Base-by-base conservation (phyloP, 148 eudicot genomes). In the Spergularia bocconei region DNA sequence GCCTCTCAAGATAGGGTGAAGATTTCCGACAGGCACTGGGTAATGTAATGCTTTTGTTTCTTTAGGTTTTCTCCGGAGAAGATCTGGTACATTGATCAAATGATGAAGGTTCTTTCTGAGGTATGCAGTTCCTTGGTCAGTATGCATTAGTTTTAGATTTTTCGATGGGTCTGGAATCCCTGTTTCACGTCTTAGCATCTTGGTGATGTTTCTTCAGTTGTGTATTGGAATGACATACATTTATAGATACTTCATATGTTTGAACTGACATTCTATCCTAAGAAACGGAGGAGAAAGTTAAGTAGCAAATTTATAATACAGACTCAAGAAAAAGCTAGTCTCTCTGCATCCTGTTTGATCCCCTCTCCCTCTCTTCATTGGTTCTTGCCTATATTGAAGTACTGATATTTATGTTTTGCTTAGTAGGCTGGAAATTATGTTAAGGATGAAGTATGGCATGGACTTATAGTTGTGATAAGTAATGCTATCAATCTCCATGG, bases 31-130 rank as follows among this genome's bases (percentile, higher is more conserved):
- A 44, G 48, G 48, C 48, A 44, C 48, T 44, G 48, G 48, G 48
- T 44, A 44, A 44, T 44, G 48, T 25, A 6, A 54, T 76, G 10
- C 25, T 39, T 78, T 63, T 82, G 76, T 17, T 81, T 61, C 66
- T 85, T 68, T 80, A 95, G 99, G 91, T 88, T 92, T 87, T 91
- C 94, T 33, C 87, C 89, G 9, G 96, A 95, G 75, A 95, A 89
- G 85, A 81, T 83, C 41, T 95, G 99, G 98, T 95, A 92, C 83
- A 91, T 95, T 78, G 99, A 95, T 86, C 99, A 95, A 85, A 95
- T 95, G 98, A 87, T 95, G 77, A 95, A 91, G 89, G 98, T 95
- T 86, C 98, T 95, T 70, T 83, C 86, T 63, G 89, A 90, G 99
- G 99, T 95, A 89, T 81, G 80, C 64, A 81, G 79, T 68, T 71